Evolutionary conservation across 306 rosid species (phyloP).

Genomic region (Myrica gale): DNA sequence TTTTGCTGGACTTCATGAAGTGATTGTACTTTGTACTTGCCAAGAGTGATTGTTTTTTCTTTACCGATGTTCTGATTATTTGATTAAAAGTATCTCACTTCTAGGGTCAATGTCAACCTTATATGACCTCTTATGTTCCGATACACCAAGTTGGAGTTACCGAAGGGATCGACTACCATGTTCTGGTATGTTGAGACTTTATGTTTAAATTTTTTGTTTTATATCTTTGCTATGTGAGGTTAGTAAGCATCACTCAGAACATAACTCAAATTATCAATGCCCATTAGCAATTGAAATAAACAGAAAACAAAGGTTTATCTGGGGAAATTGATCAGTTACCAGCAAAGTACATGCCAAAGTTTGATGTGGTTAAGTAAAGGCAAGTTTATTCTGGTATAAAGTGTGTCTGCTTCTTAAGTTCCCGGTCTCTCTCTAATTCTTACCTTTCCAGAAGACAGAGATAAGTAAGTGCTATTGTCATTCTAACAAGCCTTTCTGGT

Average conservation of each 20-base stretch:
- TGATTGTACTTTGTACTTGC: background rate
- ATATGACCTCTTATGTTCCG: slow-evolving; percentile 73
- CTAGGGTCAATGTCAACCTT: slow-evolving; percentile 59
- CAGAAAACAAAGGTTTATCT: too few relatives aligned
- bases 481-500: background rate
- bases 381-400: slow-evolving; percentile 1
- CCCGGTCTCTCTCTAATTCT: background rate
- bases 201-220: background rate
- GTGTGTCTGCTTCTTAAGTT: background rate
- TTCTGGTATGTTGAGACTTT: slow-evolving; percentile 41
- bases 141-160: slow-evolving; percentile 46
- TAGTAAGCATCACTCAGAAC: background rate
- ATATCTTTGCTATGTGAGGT: background rate
- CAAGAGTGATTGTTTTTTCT: background rate
- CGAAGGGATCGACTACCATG: slow-evolving; percentile 37
- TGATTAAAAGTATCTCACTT: slow-evolving; percentile 28
- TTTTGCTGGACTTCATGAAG: background rate
- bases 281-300: slow-evolving; percentile 3
- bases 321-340: background rate
- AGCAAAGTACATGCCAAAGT: background rate
- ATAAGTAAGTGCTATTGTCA: too few relatives aligned
- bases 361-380: background rate
- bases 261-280: background rate
- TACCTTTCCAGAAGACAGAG: background rate
- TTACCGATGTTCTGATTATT: slow-evolving; percentile 14